phyloP scores from a whole-genome alignment of 78 protist species.

The Anaeramoeba flamelloides region DNA sequence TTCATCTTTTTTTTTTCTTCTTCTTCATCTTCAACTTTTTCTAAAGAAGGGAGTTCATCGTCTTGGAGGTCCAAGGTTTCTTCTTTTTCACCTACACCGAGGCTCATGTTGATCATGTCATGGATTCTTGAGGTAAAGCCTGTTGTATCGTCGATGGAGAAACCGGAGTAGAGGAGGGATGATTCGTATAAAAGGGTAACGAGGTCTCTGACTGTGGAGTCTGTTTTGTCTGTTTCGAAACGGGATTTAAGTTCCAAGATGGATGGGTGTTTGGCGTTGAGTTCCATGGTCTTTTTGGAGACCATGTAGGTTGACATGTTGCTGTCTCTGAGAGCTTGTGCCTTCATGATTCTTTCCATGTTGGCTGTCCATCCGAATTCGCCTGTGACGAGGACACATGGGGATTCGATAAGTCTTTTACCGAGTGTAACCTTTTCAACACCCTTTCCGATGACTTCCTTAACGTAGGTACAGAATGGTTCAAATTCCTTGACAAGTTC shows the following conservation, averaged over 20 bases:
- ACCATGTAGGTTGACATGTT: background rate
- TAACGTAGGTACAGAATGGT: background rate
- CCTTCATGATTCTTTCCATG: background rate
- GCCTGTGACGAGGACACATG: background rate
- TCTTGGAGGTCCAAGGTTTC: too few species aligned
- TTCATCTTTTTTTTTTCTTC: too few species aligned
- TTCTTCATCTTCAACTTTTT: too few species aligned
- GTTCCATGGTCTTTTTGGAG: background rate
- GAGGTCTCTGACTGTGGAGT: background rate
- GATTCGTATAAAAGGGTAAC: background rate
- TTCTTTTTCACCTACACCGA: background rate
- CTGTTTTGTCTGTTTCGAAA: background rate
- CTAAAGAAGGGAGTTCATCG: too few species aligned
- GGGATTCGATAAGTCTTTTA: background rate
- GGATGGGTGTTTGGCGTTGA: background rate
- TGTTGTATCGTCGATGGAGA: background rate
- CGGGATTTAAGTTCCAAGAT: background rate
- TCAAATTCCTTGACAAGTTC: background rate
- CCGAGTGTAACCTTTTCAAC: background rate
- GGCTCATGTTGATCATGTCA: background rate
- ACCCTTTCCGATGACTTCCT: background rate
- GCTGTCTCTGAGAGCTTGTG: background rate
- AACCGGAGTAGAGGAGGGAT: background rate
- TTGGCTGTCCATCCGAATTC: background rate
- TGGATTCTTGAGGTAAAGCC: background rate